phyloP scores from a whole-genome alignment of 305 asterid species.

The Fraxinus dipetala region DNA sequence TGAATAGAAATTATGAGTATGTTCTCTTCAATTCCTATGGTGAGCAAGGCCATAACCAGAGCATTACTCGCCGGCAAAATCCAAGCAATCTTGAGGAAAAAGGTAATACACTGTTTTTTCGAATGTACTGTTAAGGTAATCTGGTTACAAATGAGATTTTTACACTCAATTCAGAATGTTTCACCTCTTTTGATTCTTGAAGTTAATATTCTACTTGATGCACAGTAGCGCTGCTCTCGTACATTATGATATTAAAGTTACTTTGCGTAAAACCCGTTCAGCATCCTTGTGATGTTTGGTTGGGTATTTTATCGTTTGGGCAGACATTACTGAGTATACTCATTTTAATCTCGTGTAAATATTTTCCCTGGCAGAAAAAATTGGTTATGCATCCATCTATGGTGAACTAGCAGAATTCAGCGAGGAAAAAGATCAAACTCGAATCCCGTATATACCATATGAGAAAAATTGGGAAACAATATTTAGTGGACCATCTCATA shows the following conservation, averaged over 20 bases:
- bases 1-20: constrained; percentile 59
- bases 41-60: constrained; percentile 31
- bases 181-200: neutral
- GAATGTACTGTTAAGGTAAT: neutral
- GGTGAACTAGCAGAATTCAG: constrained; percentile 71
- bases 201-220: neutral
- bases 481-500: constrained; percentile 78
- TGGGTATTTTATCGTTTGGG: neutral
- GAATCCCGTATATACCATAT: constrained; percentile 32
- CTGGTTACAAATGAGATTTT: neutral
- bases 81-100: constrained; percentile 43
- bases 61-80: constrained; percentile 33
- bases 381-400: constrained; percentile 67
- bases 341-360: constrained; percentile 2
- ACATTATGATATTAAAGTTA: neutral
- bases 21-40: constrained; percentile 57
- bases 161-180: neutral
- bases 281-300: neutral
- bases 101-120: constrained; percentile 36
- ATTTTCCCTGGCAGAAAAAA: constrained; percentile 39
- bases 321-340: neutral
- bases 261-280: neutral
- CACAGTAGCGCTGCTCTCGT: neutral
- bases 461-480: constrained; percentile 57
- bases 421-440: constrained; percentile 33